Conservation (phyloP, 768 basidiomycete species). For the Botryobasidium botryosum region DNA sequence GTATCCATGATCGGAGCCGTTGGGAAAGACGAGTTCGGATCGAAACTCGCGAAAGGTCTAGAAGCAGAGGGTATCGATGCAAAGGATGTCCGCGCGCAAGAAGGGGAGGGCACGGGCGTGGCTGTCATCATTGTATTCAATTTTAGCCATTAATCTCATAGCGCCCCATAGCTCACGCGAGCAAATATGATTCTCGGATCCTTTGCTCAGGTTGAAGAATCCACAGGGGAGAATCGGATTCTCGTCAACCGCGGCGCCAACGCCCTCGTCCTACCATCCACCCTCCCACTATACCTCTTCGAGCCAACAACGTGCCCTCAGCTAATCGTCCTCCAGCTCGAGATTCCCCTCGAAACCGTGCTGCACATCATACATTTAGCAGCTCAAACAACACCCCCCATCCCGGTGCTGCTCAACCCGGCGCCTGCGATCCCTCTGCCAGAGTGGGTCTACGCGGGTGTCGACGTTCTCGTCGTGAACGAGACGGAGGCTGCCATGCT, state of each 20-base stretch:
- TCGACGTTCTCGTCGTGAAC: slow-evolving; percentile 8
- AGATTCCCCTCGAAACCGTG: slow-evolving; percentile 10
- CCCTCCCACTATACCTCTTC: slow-evolving; percentile 1
- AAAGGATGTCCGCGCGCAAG: neutral
- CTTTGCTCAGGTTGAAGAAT: slow-evolving; percentile 6
- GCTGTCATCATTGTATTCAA: slow-evolving; percentile 9
- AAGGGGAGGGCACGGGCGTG: slow-evolving; percentile 5
- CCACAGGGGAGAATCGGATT: slow-evolving; percentile 10
- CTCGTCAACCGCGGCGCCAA: slow-evolving; percentile 8
- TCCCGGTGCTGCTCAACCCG: slow-evolving; percentile 8
- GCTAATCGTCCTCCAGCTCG: slow-evolving; percentile 10
- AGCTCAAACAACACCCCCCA: neutral
- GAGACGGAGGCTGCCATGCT: slow-evolving; percentile 9
- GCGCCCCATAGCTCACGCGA: neutral
- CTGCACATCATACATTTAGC: slow-evolving; percentile 1
- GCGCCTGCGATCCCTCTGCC: slow-evolving; percentile 9
- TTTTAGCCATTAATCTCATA: neutral
- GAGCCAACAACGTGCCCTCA: slow-evolving; percentile 2
- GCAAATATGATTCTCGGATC: neutral
- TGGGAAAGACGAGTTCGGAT: slow-evolving; percentile 8
- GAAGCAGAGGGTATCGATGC: slow-evolving; percentile 5
- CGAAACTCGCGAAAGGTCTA: neutral
- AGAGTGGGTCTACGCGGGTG: slow-evolving; percentile 2
- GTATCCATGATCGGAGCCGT: slow-evolving; percentile 9
- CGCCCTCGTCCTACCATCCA: neutral